phyloP scores from a whole-genome alignment of 352 stramenopile species.

The Halophytophthora polymorphica region DNA sequence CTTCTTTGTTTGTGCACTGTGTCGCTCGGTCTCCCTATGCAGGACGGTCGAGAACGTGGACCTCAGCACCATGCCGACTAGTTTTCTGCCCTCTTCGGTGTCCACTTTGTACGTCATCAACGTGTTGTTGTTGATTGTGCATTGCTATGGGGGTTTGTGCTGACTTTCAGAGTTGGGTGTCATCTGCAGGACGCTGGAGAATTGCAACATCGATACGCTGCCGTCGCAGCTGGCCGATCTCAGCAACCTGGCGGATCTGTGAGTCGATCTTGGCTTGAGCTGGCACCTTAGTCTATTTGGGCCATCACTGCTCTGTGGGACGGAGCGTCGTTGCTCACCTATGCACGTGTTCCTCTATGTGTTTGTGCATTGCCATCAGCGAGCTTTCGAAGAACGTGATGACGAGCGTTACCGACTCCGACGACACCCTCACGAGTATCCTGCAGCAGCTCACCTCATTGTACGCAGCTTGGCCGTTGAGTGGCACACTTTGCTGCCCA shows the following conservation, averaged over 20 bases:
- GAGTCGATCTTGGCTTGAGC: conserved; percentile 10
- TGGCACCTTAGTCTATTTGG: background rate
- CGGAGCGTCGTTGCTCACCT: too few species aligned
- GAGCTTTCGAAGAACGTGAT: conserved; percentile 64
- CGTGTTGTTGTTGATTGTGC: too few species aligned
- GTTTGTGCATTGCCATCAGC: conserved; percentile 14
- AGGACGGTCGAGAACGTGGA: conserved; percentile 30
- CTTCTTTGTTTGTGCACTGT: conserved; percentile 1
- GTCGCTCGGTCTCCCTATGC: conserved; percentile 36
- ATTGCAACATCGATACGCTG: conserved; percentile 59
- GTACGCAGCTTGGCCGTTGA: conserved; percentile 18
- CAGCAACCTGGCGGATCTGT: conserved; percentile 55
- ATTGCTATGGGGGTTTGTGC: conserved; percentile 1
- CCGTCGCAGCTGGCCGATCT: conserved; percentile 46
- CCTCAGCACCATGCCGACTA: conserved; percentile 24
- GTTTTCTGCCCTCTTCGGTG: conserved; percentile 33
- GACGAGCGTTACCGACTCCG: conserved; percentile 28
- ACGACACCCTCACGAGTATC: conserved; percentile 29
- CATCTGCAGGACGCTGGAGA: conserved; percentile 48
- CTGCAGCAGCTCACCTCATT: conserved; percentile 45
- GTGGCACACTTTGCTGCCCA: background rate
- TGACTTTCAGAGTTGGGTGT: background rate
- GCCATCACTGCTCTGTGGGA: too few species aligned
- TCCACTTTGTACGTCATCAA: conserved; percentile 20
- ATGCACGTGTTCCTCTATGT: background rate